A percentile compares a stretch with the other conserved stretches of the same genome.
Evolutionary conservation across 75 land plant genomes (phyloP).

Genomic region (Pinus tabuliformis): DNA sequence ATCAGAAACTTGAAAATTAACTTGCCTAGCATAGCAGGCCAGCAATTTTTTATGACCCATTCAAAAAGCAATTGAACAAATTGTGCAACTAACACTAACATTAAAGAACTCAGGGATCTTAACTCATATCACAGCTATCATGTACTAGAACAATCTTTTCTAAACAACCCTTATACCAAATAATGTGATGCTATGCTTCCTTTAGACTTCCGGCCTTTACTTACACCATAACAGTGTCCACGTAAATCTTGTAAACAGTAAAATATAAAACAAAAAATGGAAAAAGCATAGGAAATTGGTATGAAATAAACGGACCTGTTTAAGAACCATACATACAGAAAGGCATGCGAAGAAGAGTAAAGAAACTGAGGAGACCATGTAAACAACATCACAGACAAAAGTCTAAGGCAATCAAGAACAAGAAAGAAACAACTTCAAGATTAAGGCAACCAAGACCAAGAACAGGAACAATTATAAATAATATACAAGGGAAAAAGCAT

Average conservation of each 20-base stretch:
- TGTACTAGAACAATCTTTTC: too few relatives aligned
- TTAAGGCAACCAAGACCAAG: not conserved
- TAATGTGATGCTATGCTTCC: too few relatives aligned
- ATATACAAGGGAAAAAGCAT: not conserved
- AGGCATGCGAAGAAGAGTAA: not conserved
- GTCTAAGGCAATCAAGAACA: not conserved
- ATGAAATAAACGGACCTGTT: not conserved
- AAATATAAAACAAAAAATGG: too few relatives aligned
- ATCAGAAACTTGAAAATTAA: not conserved
- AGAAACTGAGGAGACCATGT: not conserved
- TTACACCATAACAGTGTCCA: too few relatives aligned
- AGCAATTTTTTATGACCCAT: not conserved
- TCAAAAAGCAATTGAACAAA: not conserved
- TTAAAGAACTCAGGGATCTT: not conserved
- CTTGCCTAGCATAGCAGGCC: not conserved
- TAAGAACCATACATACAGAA: not conserved
- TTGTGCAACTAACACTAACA: not conserved
- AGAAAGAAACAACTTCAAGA: not conserved
- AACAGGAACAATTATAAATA: not conserved
- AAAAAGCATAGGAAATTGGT: too few relatives aligned
- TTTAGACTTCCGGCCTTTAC: too few relatives aligned
- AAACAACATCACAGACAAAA: conserved; percentile 3
- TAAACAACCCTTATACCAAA: too few relatives aligned
- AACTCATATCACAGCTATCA: too few relatives aligned
- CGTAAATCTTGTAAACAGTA: too few relatives aligned